These are phyloP conservation scores for Peniophora sp. DNA, from an alignment of 1,284 basidiomycete genomes.

Conservation along the genomic window DNA sequence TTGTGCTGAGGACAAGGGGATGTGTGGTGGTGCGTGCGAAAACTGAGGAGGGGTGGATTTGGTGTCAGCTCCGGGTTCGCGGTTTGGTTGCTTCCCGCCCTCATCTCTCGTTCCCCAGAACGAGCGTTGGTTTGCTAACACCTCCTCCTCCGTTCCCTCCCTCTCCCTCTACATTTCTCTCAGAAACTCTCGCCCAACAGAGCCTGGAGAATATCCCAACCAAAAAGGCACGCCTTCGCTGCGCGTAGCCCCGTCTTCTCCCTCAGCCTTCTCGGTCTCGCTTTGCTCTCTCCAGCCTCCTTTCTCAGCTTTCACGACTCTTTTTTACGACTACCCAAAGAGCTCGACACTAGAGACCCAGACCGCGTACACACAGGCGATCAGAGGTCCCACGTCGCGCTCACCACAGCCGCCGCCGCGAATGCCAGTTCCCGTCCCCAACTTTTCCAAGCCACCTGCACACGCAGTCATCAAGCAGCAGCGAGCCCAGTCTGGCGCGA, in stretches of 20 bases:
- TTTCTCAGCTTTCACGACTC: conserved; percentile 29
- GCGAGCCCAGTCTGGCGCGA: conserved; percentile 31
- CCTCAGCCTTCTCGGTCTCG: conserved; percentile 19
- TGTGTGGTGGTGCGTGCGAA: too few relatives aligned
- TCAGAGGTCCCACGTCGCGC: too few relatives aligned
- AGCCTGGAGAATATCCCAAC: not conserved
- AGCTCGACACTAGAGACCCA: too few relatives aligned
- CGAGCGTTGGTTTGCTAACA: not conserved
- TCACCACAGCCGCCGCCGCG: conserved; percentile 26
- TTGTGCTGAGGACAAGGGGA: too few relatives aligned
- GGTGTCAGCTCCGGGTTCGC: too few relatives aligned
- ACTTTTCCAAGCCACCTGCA: conserved; percentile 42
- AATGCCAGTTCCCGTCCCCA: conserved; percentile 79
- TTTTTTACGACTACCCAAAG: conserved; percentile 35
- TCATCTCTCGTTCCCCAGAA: too few relatives aligned
- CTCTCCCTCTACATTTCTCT: not conserved
- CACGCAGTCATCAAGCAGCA: conserved; percentile 55
- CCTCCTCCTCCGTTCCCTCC: not conserved
- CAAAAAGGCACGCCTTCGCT: conserved; percentile 87
- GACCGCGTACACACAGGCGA: too few relatives aligned
- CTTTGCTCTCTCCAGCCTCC: conserved; percentile 20
- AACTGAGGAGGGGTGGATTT: too few relatives aligned
- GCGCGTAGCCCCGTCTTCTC: conserved; percentile 66
- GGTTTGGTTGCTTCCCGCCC: too few relatives aligned
- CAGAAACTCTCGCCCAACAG: not conserved